Evolutionary conservation across 106 monocot genomes (phyloP).

Genomic region (Apostasia shenzhenica): DNA sequence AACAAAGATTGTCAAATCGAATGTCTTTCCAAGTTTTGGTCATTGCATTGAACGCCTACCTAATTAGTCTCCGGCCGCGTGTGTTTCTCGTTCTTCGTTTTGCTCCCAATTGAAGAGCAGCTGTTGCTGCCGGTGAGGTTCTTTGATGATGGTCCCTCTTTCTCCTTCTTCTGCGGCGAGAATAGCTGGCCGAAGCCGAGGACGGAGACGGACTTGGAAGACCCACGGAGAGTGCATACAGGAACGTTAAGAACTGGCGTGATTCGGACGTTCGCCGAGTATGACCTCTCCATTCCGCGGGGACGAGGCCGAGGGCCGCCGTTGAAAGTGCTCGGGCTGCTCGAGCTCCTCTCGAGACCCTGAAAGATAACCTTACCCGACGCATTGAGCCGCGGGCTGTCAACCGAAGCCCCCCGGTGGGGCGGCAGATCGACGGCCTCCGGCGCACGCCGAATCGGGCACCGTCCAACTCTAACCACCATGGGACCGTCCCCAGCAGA

Average conservation of each 20-base stretch:
- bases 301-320: conserved; percentile 20
- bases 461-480: neutral
- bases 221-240: conserved; percentile 25
- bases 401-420: conserved; percentile 10
- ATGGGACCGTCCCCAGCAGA: neutral
- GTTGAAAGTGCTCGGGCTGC: conserved; percentile 45
- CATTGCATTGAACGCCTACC: neutral
- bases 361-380: conserved; percentile 58
- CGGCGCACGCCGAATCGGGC: neutral
- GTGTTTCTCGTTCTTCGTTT: neutral
- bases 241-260: conserved; percentile 47
- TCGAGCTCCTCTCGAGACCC: conserved; percentile 48
- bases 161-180: conserved; percentile 4
- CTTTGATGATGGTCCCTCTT: conserved; percentile 2
- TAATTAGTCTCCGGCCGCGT: neutral
- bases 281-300: conserved; percentile 32
- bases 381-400: conserved; percentile 55
- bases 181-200: conserved; percentile 34
- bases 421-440: neutral
- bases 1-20: neutral
- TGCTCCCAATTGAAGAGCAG: neutral
- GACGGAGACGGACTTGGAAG: conserved; percentile 10
- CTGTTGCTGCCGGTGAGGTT: neutral
- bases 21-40: neutral
- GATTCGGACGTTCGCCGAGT: conserved; percentile 36